Conservation (phyloP, 2,329 filamentous ascomycete species). For the Fusarium poae region DNA sequence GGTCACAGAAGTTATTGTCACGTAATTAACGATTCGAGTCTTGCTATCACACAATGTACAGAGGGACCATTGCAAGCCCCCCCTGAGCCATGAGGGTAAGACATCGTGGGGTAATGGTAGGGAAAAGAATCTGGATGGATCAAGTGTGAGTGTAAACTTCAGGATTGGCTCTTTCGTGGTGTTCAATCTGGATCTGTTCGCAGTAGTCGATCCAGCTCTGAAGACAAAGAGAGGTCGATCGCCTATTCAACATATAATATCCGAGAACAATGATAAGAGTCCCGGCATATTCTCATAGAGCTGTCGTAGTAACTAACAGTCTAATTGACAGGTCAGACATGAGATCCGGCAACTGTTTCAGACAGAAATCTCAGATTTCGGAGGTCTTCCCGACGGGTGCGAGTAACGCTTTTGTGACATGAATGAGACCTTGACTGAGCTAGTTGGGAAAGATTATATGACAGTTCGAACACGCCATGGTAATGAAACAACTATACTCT, state of each 20-base stretch:
- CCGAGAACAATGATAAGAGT: not conserved
- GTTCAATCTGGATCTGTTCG: not conserved
- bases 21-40: not conserved
- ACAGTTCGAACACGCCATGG: accelerated
- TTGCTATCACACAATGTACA: not conserved
- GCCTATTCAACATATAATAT: not conserved
- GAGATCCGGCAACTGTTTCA: constrained; percentile 27
- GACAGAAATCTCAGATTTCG: constrained; percentile 38
- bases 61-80: not conserved
- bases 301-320: not conserved
- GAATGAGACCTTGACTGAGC: too few species aligned
- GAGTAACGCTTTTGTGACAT: constrained; percentile 13
- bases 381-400: constrained; percentile 14
- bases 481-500: not conserved
- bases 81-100: not conserved
- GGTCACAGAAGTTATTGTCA: not conserved
- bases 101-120: not conserved
- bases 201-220: too few species aligned
- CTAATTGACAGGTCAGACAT: constrained; percentile 27
- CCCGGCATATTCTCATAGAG: not conserved
- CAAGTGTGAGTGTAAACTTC: not conserved
- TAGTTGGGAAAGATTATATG: not conserved
- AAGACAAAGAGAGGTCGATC: too few species aligned
- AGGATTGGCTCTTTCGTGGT: not conserved
- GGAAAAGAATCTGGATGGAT: too few species aligned